phyloP scores from a whole-genome alignment of 2,329 filamentous ascomycete genomes.

The Cytospora piceae region DNA sequence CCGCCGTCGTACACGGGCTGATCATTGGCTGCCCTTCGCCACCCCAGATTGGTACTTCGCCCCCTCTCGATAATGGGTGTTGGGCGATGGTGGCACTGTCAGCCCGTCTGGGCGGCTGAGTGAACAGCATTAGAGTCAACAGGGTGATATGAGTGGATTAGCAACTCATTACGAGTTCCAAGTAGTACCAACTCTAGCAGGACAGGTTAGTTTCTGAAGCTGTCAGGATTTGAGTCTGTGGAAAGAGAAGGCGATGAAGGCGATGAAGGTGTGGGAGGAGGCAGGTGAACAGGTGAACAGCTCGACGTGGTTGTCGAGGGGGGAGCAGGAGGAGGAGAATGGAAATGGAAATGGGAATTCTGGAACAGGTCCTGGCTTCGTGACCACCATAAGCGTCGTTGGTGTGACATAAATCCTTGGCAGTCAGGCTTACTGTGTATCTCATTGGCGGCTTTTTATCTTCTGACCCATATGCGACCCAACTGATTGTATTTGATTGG shows the following conservation, averaged over 20 bases:
- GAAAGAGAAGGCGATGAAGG: background rate
- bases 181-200: background rate
- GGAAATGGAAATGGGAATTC: background rate
- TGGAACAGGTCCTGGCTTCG: background rate
- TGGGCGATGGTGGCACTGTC: constrained; percentile 9
- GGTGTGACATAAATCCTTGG: background rate
- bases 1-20: background rate
- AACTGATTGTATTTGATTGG: background rate
- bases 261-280: background rate
- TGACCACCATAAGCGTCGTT: background rate
- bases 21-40: constrained; percentile 19
- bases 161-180: background rate
- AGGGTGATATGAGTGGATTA: background rate
- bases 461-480: background rate
- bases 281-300: background rate
- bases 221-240: background rate
- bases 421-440: background rate
- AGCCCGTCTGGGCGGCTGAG: background rate
- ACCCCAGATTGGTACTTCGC: constrained; percentile 11
- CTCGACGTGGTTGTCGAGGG: background rate
- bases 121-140: background rate
- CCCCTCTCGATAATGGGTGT: constrained; percentile 3
- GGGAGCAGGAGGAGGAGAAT: background rate
- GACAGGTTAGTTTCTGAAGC: no score
- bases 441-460: background rate